Conservation (phyloP, 2,329 filamentous ascomycete genomes). For the Alternaria sp. region DNA sequence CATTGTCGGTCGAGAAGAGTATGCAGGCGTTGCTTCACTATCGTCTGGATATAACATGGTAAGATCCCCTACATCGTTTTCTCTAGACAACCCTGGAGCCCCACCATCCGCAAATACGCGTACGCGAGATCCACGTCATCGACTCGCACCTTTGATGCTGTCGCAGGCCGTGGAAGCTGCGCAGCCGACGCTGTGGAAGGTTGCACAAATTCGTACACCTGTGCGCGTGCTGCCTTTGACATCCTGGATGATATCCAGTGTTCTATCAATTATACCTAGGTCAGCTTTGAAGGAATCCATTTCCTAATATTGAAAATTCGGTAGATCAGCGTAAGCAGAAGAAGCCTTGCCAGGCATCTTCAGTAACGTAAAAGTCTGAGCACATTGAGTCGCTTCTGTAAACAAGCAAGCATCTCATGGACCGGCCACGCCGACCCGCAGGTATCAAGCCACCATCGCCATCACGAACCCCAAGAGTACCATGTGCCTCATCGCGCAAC, state of each 20-base stretch:
- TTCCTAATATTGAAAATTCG: not conserved
- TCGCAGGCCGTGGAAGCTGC: not conserved
- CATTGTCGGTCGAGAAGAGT: slow-evolving; percentile 24
- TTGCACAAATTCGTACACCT: not conserved
- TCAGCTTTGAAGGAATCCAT: not conserved
- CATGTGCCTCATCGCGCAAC: not conserved
- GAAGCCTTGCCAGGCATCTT: not conserved
- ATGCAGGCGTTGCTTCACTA: not conserved
- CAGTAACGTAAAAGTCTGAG: not conserved
- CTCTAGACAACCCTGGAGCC: slow-evolving; percentile 14
- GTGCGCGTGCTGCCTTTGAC: not conserved
- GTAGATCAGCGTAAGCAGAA: not conserved
- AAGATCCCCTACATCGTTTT: slow-evolving; percentile 3
- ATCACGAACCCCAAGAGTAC: not conserved
- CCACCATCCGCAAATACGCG: slow-evolving; percentile 34
- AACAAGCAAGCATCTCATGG: not conserved
- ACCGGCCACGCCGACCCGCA: not conserved
- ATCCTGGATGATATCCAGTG: not conserved
- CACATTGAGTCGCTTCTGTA: not conserved
- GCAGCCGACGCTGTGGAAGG: not conserved
- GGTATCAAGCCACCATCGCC: not conserved
- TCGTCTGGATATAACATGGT: not conserved
- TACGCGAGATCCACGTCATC: slow-evolving; percentile 36
- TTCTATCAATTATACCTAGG: not conserved
- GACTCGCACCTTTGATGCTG: slow-evolving; percentile 1